These are phyloP conservation scores for Trichoderma aggressivum DNA, from an alignment of 2,329 filamentous ascomycete species.

Conservation along the genomic window DNA sequence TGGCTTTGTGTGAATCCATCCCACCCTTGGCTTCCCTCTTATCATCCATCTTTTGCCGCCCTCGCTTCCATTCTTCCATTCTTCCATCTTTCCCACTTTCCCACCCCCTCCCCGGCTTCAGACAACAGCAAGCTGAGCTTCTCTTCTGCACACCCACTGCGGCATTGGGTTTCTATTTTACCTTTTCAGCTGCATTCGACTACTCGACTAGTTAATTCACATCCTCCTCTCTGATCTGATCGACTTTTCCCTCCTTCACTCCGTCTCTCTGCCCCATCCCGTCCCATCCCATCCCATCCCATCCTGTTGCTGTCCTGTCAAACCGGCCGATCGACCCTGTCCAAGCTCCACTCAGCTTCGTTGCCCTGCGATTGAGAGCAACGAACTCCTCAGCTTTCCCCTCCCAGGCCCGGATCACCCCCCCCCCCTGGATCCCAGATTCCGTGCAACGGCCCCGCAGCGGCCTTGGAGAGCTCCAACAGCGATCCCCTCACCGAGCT, in stretches of 20 bases:
- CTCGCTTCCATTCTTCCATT: neutral
- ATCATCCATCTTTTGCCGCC: neutral
- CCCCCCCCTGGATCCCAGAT: neutral
- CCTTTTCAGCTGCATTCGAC: neutral
- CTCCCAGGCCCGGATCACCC: neutral
- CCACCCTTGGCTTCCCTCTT: neutral
- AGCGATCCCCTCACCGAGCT: neutral
- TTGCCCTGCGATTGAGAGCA: neutral
- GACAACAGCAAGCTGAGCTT: neutral
- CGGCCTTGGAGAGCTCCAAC: constrained; percentile 9
- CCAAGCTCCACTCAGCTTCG: constrained; percentile 11
- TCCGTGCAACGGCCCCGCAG: constrained; percentile 15
- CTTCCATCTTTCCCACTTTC: neutral
- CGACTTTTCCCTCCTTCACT: neutral
- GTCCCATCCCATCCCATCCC: neutral
- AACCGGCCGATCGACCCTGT: neutral
- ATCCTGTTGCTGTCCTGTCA: neutral
- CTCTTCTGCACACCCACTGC: neutral
- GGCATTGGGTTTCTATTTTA: neutral
- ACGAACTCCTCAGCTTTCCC: constrained; percentile 1
- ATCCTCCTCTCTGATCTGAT: neutral
- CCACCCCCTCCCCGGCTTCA: neutral
- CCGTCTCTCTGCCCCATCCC: neutral
- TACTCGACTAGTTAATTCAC: neutral
- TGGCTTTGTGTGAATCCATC: neutral